phyloP scores from a whole-genome alignment of 805 yeast species.

The Schizosaccharomyces octosporus region DNA sequence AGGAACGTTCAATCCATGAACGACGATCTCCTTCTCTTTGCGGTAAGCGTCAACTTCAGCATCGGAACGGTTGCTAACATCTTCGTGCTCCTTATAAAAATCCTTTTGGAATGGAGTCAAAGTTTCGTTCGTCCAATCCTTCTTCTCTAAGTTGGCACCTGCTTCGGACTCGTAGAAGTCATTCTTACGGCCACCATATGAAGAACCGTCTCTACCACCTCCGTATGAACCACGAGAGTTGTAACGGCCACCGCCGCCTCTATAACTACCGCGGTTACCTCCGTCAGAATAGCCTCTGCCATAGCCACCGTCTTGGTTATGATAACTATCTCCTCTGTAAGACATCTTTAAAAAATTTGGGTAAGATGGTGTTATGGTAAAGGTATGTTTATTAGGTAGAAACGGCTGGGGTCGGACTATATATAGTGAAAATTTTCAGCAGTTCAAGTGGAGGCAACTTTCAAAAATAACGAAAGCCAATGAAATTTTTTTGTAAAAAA shows the following conservation, averaged over 20 bases:
- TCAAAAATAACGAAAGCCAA: too few species aligned
- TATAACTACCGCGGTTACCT: neutral
- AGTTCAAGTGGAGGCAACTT: too few species aligned
- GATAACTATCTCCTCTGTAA: neutral
- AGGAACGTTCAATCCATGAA: slow-evolving; percentile 65
- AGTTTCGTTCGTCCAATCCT: slow-evolving; percentile 54
- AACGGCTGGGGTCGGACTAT: neutral
- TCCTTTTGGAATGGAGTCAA: slow-evolving; percentile 85
- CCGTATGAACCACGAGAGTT: slow-evolving; percentile 10
- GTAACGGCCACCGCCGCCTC: slow-evolving; percentile 5
- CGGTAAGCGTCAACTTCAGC: slow-evolving; percentile 55
- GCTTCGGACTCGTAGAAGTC: slow-evolving; percentile 16
- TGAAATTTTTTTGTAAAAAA: too few species aligned
- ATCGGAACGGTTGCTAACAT: slow-evolving; percentile 50
- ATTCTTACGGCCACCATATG: slow-evolving; percentile 16
- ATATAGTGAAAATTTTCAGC: neutral
- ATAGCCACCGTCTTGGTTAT: neutral
- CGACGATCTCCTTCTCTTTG: slow-evolving; percentile 62
- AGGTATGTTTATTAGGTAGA: neutral
- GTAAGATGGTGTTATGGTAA: neutral
- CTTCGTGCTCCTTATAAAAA: slow-evolving; percentile 68
- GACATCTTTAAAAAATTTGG: neutral
- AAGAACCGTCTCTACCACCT: slow-evolving; percentile 16
- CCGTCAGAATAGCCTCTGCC: neutral
- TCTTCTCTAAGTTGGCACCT: slow-evolving; percentile 37